Base-by-base conservation (phyloP, 2,329 filamentous ascomycete genomes). In the Dichotomopilus funicola region DNA sequence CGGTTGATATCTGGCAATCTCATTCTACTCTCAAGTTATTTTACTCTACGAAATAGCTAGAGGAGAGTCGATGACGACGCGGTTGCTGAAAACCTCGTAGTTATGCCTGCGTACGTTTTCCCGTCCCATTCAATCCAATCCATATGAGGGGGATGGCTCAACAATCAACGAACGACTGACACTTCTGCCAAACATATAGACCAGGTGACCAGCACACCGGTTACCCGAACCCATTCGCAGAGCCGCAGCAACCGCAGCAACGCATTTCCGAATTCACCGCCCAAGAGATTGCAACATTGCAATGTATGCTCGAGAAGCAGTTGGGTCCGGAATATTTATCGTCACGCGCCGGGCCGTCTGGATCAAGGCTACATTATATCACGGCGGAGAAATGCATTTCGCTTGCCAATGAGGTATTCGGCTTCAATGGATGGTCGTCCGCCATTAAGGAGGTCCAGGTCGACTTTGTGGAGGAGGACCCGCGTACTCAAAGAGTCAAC, bases 401-500 rank as follows among this genome's bases (percentile, higher is more conserved):
- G 56, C 85, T 96, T 51, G 91, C 91, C 53, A 96, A 96, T 66
- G 89, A 96, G 69, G 86, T 96, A 1, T 96, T 96, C 73, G 91
- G 91, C 8, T 96, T 96, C 76, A 96, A 96, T 72, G 91, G 91
- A 65, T 99, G 94, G 94, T 96, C 89, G 8, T 95, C 89, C 54
- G 87, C 88, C n/a, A 94, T 99, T 57, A 89, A 92, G 67, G 91
- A 95, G 67, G 88, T 96, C 40, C 88, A 95, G 68, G 88, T 97
- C 57, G 94, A 99, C 71, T 97, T 95, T 71, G 89, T 94, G 58
- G 92, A 97, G 67, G 91, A 96, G 72, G 85, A 87, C 65, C 80
- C 85, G 12, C 81, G 86, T 64, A 91, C 85, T 7, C 80, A 86
- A 58, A 92, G 86, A 68, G 85, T 96, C 64, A 91, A 82, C 60